A percentile compares a stretch with the other conserved stretches of the same genome.
Conservation (phyloP, 305 asterid genomes). For the Petunia hybrid region DNA sequence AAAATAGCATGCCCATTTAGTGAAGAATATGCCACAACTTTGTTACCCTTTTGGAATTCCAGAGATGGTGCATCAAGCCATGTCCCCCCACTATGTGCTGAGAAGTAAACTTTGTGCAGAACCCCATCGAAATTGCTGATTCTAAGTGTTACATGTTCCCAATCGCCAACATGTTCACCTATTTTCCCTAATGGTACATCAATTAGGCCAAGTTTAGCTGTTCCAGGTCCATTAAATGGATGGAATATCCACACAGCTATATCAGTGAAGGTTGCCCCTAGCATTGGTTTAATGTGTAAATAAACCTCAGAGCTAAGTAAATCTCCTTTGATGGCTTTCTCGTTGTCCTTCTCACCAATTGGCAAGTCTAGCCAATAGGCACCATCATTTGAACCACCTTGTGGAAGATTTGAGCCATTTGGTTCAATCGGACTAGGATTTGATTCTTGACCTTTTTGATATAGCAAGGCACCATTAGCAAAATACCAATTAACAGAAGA, state of each 20-base stretch:
- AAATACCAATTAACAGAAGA: slow-evolving; percentile 86
- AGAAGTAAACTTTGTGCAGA: slow-evolving; percentile 58
- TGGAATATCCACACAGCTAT: slow-evolving; percentile 77
- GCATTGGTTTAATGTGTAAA: slow-evolving; percentile 69
- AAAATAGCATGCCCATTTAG: slow-evolving; percentile 69
- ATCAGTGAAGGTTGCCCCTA: slow-evolving; percentile 80
- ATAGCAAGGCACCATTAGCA: slow-evolving; percentile 61
- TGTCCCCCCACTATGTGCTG: slow-evolving; percentile 66
- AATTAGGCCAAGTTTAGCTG: slow-evolving; percentile 62
- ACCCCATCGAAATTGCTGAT: slow-evolving; percentile 83
- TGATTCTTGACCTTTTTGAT: slow-evolving; percentile 60
- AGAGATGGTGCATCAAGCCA: slow-evolving; percentile 68
- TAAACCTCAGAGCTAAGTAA: slow-evolving; percentile 61
- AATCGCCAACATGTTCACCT: slow-evolving; percentile 93
- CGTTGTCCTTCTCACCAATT: slow-evolving; percentile 38
- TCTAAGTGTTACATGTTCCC: slow-evolving; percentile 91
- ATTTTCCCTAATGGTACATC: slow-evolving; percentile 63
- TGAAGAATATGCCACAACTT: slow-evolving; percentile 58
- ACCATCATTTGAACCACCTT: slow-evolving; percentile 72
- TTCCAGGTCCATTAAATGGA: slow-evolving; percentile 82
- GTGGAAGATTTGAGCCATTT: slow-evolving; percentile 80
- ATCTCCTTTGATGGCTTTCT: slow-evolving; percentile 63
- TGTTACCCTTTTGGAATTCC: slow-evolving; percentile 55
- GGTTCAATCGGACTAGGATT: slow-evolving; percentile 52
- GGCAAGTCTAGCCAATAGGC: slow-evolving; percentile 85